Conservation (phyloP, 805 yeast species). For the Ogataea ganodermae region DNA sequence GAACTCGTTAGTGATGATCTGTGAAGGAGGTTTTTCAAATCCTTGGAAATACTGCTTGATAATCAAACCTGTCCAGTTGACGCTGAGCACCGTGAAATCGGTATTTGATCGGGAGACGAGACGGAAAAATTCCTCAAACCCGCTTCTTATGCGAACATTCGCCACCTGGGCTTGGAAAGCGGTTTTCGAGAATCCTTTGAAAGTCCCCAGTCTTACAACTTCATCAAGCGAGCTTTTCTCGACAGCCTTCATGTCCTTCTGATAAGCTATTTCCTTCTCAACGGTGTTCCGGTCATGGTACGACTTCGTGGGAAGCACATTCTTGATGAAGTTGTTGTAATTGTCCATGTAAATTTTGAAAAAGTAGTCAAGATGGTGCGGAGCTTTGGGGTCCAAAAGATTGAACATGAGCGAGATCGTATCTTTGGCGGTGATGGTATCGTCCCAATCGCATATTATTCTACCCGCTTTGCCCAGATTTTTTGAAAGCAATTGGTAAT, state of each 20-base stretch:
- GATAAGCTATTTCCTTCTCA: slow-evolving; percentile 47
- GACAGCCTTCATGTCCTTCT: slow-evolving; percentile 43
- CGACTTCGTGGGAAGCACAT: slow-evolving; percentile 20
- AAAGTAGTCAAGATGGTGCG: slow-evolving; percentile 46
- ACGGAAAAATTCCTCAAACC: slow-evolving; percentile 39
- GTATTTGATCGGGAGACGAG: slow-evolving; percentile 2
- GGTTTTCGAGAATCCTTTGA: slow-evolving; percentile 40
- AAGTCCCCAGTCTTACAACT: slow-evolving; percentile 40
- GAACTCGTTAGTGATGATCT: slow-evolving; percentile 54
- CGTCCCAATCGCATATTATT: slow-evolving; percentile 66
- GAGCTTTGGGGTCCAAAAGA: slow-evolving; percentile 44
- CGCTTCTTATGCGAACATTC: slow-evolving; percentile 41
- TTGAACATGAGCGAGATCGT: slow-evolving; percentile 54
- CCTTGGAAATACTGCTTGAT: slow-evolving; percentile 39
- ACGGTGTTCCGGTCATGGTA: slow-evolving; percentile 38
- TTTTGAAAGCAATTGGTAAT: slow-evolving; percentile 17
- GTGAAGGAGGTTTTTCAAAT: slow-evolving; percentile 6
- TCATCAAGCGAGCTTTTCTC: slow-evolving; percentile 52
- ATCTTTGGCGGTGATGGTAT: slow-evolving; percentile 57
- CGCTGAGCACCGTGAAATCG: slow-evolving; percentile 46
- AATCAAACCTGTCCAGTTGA: slow-evolving; percentile 60
- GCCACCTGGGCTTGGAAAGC: slow-evolving; percentile 39
- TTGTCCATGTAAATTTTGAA: slow-evolving; percentile 43
- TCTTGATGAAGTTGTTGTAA: slow-evolving; percentile 34
- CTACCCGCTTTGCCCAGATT: slow-evolving; percentile 14